phyloP scores from a whole-genome alignment of 306 rosid species.

The Mimosa bimucronata region DNA sequence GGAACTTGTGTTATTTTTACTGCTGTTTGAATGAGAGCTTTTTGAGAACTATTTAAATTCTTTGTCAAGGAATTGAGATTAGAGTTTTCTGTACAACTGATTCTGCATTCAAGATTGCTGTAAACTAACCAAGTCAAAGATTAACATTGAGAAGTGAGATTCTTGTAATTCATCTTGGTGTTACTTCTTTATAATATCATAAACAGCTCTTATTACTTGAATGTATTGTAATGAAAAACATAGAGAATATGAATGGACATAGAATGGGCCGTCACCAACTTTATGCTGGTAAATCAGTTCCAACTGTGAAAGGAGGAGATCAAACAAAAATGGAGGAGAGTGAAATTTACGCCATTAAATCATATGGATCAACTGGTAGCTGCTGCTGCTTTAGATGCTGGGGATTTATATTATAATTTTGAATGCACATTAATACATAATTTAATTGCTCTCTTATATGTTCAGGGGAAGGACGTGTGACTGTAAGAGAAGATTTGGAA shows the following conservation, averaged over 20 bases:
- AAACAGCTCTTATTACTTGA: slow-evolving; percentile 17
- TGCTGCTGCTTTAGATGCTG: slow-evolving; percentile 30
- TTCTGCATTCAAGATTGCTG: not conserved
- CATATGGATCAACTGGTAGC: slow-evolving; percentile 92
- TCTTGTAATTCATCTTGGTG: slow-evolving; percentile 5
- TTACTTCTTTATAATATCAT: not conserved
- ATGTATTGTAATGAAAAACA: slow-evolving; percentile 78
- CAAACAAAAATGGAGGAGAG: slow-evolving; percentile 99
- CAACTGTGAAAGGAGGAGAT: slow-evolving; percentile 98
- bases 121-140: not conserved
- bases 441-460: slow-evolving; percentile 40
- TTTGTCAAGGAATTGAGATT: not conserved
- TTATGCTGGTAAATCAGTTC: slow-evolving; percentile 94
- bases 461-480: slow-evolving; percentile 92
- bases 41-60: not conserved
- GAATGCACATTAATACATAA: slow-evolving; percentile 21
- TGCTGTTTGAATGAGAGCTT: not conserved
- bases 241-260: slow-evolving; percentile 95
- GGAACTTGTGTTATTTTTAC: too few species aligned
- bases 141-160: not conserved
- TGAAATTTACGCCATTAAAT: slow-evolving; percentile 92
- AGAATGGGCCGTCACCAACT: slow-evolving; percentile 96
- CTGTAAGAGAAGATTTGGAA: slow-evolving; percentile 96
- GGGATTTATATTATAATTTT: slow-evolving; percentile 15
- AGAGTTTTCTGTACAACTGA: slow-evolving; percentile 3